A percentile compares a stretch with the other conserved stretches of the same genome.
These are phyloP conservation scores for Sphagnum tenellum DNA, from an alignment of 225 moss, liverwort and hornwort genomes.

Conservation along the genomic window DNA sequence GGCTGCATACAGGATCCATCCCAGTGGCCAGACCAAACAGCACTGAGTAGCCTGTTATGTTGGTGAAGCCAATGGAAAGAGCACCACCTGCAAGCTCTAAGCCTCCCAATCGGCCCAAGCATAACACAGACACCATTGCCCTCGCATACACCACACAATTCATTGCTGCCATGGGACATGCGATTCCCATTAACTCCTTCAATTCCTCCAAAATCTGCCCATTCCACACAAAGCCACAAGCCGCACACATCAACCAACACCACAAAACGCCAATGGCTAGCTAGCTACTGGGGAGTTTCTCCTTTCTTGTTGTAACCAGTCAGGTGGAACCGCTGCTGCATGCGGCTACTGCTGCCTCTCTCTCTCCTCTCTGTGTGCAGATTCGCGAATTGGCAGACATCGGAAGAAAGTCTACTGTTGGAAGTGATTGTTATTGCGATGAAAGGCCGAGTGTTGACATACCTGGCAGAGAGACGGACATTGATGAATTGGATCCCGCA, in stretches of 20 bases:
- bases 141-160: slow-evolving; percentile 72
- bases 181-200: slow-evolving; percentile 50
- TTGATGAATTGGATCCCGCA: slow-evolving; percentile 13
- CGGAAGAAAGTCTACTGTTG: neutral
- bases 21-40: slow-evolving; percentile 73
- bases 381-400: slow-evolving; percentile 1
- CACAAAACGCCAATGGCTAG: too few species aligned
- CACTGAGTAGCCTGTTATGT: slow-evolving; percentile 85
- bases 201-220: slow-evolving; percentile 58
- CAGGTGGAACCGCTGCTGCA: too few species aligned
- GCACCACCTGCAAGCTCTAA: slow-evolving; percentile 77
- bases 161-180: slow-evolving; percentile 53
- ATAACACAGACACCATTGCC: slow-evolving; percentile 81
- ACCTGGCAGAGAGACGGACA: slow-evolving; percentile 31
- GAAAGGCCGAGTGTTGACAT: slow-evolving; percentile 2
- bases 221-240: too few species aligned
- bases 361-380: neutral
- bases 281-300: too few species aligned
- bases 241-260: too few species aligned
- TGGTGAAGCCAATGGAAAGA: slow-evolving; percentile 77
- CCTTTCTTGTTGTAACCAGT: too few species aligned
- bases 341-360: neutral
- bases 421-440: neutral
- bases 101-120: slow-evolving; percentile 61
- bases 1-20: slow-evolving; percentile 81